Conservation (phyloP, 1,284 basidiomycete species). For the Sphaerobolus stellatus region DNA sequence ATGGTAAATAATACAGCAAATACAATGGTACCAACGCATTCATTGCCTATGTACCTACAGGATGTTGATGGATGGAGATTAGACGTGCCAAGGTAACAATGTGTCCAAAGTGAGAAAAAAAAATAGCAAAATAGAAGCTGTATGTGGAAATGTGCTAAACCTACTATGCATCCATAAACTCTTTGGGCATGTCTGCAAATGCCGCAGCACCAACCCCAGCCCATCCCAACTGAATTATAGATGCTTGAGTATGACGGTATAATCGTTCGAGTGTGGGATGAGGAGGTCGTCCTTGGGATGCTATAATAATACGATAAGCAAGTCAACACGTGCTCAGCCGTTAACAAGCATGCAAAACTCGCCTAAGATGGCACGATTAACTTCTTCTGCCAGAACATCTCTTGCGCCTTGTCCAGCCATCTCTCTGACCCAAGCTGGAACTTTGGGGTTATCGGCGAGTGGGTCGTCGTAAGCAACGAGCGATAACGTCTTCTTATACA, state of each 20-base stretch:
- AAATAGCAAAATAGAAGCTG: too few species aligned
- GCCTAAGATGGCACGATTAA: conserved; percentile 82
- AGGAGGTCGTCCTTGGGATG: conserved; percentile 71
- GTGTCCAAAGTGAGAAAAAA: too few species aligned
- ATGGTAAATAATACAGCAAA: too few species aligned
- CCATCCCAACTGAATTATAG: conserved; percentile 65
- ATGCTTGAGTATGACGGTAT: conserved; percentile 68
- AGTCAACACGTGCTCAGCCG: neutral
- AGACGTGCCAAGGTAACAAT: too few species aligned
- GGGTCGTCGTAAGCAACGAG: conserved; percentile 79
- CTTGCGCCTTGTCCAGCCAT: conserved; percentile 67
- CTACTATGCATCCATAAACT: conserved; percentile 48
- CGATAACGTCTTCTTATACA: conserved; percentile 71
- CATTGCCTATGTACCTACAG: too few species aligned
- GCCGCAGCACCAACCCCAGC: conserved; percentile 72
- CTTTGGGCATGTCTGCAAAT: conserved; percentile 73
- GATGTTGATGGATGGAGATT: too few species aligned
- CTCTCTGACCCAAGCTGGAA: conserved; percentile 53
- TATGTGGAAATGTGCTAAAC: too few species aligned
- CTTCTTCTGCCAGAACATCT: conserved; percentile 65
- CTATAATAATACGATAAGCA: conserved; percentile 38
- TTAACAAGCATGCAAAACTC: conserved; percentile 25
- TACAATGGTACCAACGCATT: too few species aligned
- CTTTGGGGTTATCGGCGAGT: conserved; percentile 45
- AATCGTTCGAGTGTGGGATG: conserved; percentile 71